Conservation (phyloP, 352 stramenopile genomes). For the Phytopythium mirpurense region DNA sequence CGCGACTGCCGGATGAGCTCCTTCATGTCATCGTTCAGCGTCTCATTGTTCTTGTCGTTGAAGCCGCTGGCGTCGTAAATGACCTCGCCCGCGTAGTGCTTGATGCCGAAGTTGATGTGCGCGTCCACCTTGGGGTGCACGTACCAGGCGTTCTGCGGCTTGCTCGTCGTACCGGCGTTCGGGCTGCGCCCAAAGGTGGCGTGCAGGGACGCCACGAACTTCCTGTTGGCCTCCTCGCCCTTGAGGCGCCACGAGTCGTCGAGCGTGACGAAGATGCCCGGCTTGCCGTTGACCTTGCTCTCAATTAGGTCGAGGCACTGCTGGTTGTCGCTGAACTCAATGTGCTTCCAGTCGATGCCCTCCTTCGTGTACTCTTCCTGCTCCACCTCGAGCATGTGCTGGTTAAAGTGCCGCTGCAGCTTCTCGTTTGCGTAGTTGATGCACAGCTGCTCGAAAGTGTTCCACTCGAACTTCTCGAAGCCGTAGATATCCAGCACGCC, state of each 20-base stretch:
- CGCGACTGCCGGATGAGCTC: slow-evolving; percentile 85
- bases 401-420: slow-evolving; percentile 92
- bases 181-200: slow-evolving; percentile 70
- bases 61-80: slow-evolving; percentile 97
- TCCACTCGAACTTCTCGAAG: slow-evolving; percentile 96
- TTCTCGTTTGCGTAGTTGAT: slow-evolving; percentile 97
- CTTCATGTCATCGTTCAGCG: slow-evolving; percentile 93
- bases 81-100: slow-evolving; percentile 92
- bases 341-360: slow-evolving; percentile 91
- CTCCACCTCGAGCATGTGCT: slow-evolving; percentile 96
- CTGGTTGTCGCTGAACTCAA: slow-evolving; percentile 94
- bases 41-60: slow-evolving; percentile 99
- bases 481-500: slow-evolving; percentile 97
- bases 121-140: slow-evolving; percentile 89
- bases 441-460: slow-evolving; percentile 95
- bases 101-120: slow-evolving; percentile 87
- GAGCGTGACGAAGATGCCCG: slow-evolving; percentile 92
- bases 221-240: slow-evolving; percentile 88
- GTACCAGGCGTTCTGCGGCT: slow-evolving; percentile 84
- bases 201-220: slow-evolving; percentile 88
- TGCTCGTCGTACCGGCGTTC: slow-evolving; percentile 43
- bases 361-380: slow-evolving; percentile 97
- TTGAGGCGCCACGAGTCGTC: slow-evolving; percentile 96
- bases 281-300: slow-evolving; percentile 84
- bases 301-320: slow-evolving; percentile 92